phyloP scores from a whole-genome alignment of 257 asterid genomes.

The Pogostemon cablin region DNA sequence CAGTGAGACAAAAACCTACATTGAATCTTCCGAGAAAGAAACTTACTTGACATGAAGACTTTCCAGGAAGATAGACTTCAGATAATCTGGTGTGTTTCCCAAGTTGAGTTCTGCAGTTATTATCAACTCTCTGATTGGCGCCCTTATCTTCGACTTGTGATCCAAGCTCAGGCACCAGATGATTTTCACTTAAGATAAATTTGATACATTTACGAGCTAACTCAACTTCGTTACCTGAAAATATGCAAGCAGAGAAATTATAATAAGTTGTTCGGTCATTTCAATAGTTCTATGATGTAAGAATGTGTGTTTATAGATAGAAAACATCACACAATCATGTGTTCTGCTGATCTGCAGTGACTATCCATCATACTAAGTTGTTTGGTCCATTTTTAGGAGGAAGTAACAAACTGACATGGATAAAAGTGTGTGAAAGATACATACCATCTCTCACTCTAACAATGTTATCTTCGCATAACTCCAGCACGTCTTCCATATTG shows the following conservation, averaged over 20 bases:
- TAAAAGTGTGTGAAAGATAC: conserved; percentile 22
- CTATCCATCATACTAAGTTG: neutral
- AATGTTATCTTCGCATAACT: conserved; percentile 37
- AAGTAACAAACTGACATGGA: neutral
- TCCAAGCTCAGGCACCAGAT: no score
- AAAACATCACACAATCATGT: no score
- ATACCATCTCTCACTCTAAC: conserved; percentile 44
- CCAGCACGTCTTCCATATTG: conserved; percentile 40
- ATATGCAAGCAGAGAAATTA: neutral
- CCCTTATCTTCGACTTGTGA: no score
- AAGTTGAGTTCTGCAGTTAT: neutral
- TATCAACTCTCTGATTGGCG: neutral
- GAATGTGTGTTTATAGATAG: no score
- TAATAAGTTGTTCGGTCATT: no score
- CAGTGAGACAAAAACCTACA: neutral
- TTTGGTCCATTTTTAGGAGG: no score
- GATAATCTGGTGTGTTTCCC: conserved; percentile 22
- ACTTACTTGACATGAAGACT: conserved; percentile 47
- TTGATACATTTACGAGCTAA: conserved; percentile 39
- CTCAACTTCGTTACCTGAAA: conserved; percentile 39
- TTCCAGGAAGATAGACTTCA: conserved; percentile 37
- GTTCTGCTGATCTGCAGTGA: no score
- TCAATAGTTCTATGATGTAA: no score
- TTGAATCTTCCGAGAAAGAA: neutral
- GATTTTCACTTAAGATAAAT: conserved; percentile 14